Evolutionary conservation across 495 filamentous ascomycete species (phyloP).

Genomic region (Penicillium chermesinum): DNA sequence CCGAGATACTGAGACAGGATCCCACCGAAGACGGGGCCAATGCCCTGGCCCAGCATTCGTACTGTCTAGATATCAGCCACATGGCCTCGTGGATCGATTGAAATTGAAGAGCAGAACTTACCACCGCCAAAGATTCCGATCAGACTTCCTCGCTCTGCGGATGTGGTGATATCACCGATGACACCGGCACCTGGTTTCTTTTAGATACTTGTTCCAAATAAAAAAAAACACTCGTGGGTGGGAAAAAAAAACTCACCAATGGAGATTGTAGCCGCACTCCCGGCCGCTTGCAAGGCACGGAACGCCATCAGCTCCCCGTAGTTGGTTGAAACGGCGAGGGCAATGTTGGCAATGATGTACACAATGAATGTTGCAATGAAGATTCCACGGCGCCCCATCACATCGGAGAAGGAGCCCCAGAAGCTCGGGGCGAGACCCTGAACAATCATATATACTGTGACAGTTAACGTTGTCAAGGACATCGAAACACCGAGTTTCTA

Average conservation of each 20-base stretch:
- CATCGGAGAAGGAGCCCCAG: conserved; percentile 42
- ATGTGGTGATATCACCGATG: conserved; percentile 37
- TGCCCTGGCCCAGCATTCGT: conserved; percentile 48
- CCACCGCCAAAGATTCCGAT: conserved; percentile 38
- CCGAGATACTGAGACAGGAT: conserved; percentile 59
- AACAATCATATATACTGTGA: conserved; percentile 43
- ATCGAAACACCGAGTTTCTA: conserved; percentile 27
- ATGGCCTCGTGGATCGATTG: background rate
- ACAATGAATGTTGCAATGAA: conserved; percentile 38
- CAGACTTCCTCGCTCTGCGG: conserved; percentile 35
- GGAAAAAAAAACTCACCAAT: conserved; percentile 23
- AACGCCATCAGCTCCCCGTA: conserved; percentile 59
- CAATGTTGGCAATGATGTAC: conserved; percentile 53
- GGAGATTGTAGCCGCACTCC: conserved; percentile 49
- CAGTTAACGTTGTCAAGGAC: conserved; percentile 32
- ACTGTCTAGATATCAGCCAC: conserved; percentile 12
- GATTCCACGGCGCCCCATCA: conserved; percentile 34
- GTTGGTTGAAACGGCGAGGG: conserved; percentile 56
- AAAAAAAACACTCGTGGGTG: background rate
- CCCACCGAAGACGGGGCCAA: conserved; percentile 64
- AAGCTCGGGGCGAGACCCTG: conserved; percentile 44
- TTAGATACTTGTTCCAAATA: conserved; percentile 3
- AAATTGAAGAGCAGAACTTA: conserved; percentile 7
- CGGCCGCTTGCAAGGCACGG: conserved; percentile 59
- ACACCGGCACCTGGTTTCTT: conserved; percentile 28